phyloP scores from a whole-genome alignment of 1,284 basidiomycete species.

The Naganishia sp. region DNA sequence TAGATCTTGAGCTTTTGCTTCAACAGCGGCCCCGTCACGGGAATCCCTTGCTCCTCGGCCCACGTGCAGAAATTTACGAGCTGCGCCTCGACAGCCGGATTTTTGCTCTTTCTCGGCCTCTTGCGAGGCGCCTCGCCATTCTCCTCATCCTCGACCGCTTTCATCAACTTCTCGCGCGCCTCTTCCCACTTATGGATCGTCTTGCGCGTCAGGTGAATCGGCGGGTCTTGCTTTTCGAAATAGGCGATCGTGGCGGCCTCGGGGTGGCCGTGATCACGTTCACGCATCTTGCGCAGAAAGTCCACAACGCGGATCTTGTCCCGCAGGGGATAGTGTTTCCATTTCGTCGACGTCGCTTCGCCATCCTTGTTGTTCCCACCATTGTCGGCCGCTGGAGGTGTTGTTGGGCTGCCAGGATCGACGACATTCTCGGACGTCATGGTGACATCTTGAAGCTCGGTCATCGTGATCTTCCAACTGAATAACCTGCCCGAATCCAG shows the following conservation, averaged over 20 bases:
- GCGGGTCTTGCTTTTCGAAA: conserved; percentile 23
- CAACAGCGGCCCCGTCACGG: conserved; percentile 24
- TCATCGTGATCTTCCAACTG: not conserved
- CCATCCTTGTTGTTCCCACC: conserved; percentile 8
- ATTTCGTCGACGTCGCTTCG: conserved; percentile 14
- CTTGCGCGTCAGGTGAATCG: conserved; percentile 19
- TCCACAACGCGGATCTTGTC: conserved; percentile 26
- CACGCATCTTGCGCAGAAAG: conserved; percentile 23
- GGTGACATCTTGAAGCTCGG: conserved; percentile 1
- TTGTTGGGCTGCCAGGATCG: conserved; percentile 16
- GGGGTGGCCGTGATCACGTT: conserved; percentile 23
- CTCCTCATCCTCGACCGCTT: conserved; percentile 22
- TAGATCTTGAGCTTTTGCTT: conserved; percentile 29
- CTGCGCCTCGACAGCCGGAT: conserved; percentile 25
- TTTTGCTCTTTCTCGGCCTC: conserved; percentile 17
- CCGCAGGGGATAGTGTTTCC: conserved; percentile 25
- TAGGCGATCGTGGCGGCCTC: conserved; percentile 24
- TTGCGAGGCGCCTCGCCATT: conserved; percentile 12
- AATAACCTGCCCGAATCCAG: not conserved
- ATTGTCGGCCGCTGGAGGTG: conserved; percentile 1
- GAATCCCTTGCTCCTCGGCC: conserved; percentile 22
- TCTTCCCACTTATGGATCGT: conserved; percentile 27
- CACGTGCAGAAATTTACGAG: conserved; percentile 21
- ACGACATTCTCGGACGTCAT: not conserved
- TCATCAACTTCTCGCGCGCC: conserved; percentile 14